Evolutionary conservation across 192 early-diverging fungal species (phyloP), one percentile per base, ranked within the genome.

Genomic region (Coemansia sp.): DNA sequence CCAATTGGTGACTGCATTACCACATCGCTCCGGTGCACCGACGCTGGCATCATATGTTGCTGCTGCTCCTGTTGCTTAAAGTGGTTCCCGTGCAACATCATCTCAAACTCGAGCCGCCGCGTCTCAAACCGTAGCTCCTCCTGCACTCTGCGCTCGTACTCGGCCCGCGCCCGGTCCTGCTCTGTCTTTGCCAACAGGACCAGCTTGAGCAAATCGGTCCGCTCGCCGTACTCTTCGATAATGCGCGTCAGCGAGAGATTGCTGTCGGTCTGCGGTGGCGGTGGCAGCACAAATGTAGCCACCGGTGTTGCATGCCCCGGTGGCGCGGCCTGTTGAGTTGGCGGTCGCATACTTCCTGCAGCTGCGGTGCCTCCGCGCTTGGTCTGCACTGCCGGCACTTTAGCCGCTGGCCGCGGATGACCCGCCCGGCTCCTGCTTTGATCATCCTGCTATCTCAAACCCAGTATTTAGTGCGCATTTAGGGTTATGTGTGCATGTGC

Each of bases 41-140:
- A 23, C 35, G 39, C 47, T 25, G 41, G 62, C 51, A 60, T 35
- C 61, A 59, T 63, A 48, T 8, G 52, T 41, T 17, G 68, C 64
- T 21, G 65, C 41, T 69, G 74, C 59, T 80, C 72, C 65, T 80
- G 77, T 61, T 74, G 71, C 58, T 74, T 74, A 59, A 80, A 80
- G 47, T 68, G 51, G 62, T 80, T 74, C 23, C 50, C 41, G 19
- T 80, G 77, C 23, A 80, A 61, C 68, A 80, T 61, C 77, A 80
- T 80, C 51, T 80, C 77, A 70, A 82, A 82, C 57, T 82, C 79
- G 21, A 82, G 9, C 31, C 79, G 65, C 29, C 70, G 65, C 22
- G 72, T 72, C 56, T 82, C 79, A 22, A 69, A 67, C 23, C 74
- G 73, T 48, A 75, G 70, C 59, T 82, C 79, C 64, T 82, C 79